Base-by-base conservation (phyloP, 2,329 filamentous ascomycete genomes). In the Leptodontidium sp. region DNA sequence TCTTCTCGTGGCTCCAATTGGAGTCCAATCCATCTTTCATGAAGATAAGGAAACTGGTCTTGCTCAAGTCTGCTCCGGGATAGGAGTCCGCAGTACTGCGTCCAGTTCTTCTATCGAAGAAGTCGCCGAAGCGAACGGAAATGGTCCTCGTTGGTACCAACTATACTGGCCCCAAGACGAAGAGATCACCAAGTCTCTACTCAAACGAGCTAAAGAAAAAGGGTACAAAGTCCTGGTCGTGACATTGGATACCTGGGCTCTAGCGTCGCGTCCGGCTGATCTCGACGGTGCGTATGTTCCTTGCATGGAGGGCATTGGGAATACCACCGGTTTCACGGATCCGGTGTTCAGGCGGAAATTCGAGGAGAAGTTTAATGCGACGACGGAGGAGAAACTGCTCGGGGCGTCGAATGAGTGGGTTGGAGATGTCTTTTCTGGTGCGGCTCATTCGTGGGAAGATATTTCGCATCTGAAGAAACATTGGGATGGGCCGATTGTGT, bases 111-210 rank as follows among this genome's bases (percentile, higher is more conserved):
- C 85, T 0, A 90, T 93, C 68, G 90, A 93, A 76, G 86, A 93
- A 61, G 85, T 92, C 0, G 89, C 88, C 0, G 75, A 81, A 8
- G 88, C 87, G 0, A 88, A 85, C 62, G 85, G 85, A 0, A 79
- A 85, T 5, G 87, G 87, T 0, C 82, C 85, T 40, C 82, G 90
- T 12, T 94, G 90, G 90, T 94, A 86, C 77, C 91, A 94, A 76
- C 84, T 94, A 0, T 94, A 94, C 80, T 93, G 90, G 89, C 91
- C 91, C 0, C 80, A 84, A 24, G 85, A 87, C 65, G 85, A 93
- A 64, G 86, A 89, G 2, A 82, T 93, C 65, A 93, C 91, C 0
- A 80, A 84, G 0, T 91, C 87, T 1, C 80, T 93, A 17, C 82
- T 93, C 4, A 76, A 79, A 1, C 84, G 90, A 0, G 91, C 90